Base-by-base conservation (phyloP, 2,329 filamentous ascomycete genomes). In the Paraphoma chrysanthemicola region DNA sequence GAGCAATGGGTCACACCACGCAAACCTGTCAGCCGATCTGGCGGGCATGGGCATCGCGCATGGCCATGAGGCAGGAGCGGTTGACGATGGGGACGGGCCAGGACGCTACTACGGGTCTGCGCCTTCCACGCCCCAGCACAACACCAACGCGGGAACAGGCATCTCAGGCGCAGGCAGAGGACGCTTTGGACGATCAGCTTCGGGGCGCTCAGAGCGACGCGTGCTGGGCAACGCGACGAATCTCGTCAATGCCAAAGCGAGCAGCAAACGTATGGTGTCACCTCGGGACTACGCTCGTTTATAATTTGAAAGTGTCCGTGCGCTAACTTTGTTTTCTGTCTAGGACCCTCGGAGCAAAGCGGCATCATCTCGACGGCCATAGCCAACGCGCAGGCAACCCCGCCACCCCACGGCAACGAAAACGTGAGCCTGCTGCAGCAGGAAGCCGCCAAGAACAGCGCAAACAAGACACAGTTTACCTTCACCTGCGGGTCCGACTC, bases 401-500 rank as follows among this genome's bases (percentile, higher is more conserved):
- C 72, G 31, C 67, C 70, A 14, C 66, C 66, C 48, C 60, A 75
- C 71, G 90, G 88, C 12, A 88, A 92, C 72, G 91, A 94, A 71
- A 95, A 92, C 76, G 83, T 89, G 61, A 94, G 90, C 75, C 83
- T 93, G 57, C 79, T 96, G 47, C 88, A 92, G 54, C 90, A 92
- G 72, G 87, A 90, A 74, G 80, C 85, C 16, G 77, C 82, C 6
- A 82, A 82, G 55, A 89, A 85, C 4, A 87, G 85, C 36, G 87
- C 91, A 4, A 86, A 89, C 6, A 92, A 93, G 54, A 90, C 91
- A 0, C 92, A 97, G 68, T 99, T 99, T 75, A 99, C 95, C 9
- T 99, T 99, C 73, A 96, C 92, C 11, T 97, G 93, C 77, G 91
- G 96, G 69, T 94, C 93, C 1, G 92, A 95, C 72, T 92, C 93